A percentile compares a stretch with the other conserved stretches of the same genome.
These are phyloP conservation scores for Penicillium tannophilum DNA, from an alignment of 495 filamentous ascomycete species.

Conservation along the genomic window DNA sequence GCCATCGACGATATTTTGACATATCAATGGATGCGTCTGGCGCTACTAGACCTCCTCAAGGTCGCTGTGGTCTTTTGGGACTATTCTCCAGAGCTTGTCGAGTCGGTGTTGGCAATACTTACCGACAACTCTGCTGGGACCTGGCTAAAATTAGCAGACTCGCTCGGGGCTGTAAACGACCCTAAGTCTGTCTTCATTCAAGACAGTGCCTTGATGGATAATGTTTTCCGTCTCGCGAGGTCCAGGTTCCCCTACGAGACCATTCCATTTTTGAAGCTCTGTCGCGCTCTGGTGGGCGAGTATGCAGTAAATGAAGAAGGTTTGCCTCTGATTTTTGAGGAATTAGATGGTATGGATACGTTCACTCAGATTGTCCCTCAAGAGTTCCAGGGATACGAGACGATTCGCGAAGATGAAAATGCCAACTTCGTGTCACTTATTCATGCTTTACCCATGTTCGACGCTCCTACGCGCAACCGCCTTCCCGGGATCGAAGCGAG, in stretches of 20 bases:
- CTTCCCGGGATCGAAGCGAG: slow-evolving; percentile 21
- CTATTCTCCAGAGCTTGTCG: slow-evolving; percentile 68
- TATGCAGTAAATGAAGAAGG: slow-evolving; percentile 50
- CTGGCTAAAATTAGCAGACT: slow-evolving; percentile 32
- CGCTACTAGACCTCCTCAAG: slow-evolving; percentile 67
- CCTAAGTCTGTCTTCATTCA: slow-evolving; percentile 56
- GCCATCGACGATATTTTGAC: slow-evolving; percentile 44
- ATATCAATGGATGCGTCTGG: slow-evolving; percentile 51
- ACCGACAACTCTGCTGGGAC: slow-evolving; percentile 35
- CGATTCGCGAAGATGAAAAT: slow-evolving; percentile 82
- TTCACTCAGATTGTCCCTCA: slow-evolving; percentile 73
- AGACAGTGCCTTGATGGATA: slow-evolving; percentile 55
- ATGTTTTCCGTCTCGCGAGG: slow-evolving; percentile 62
- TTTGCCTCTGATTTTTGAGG: slow-evolving; percentile 49
- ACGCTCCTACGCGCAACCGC: slow-evolving; percentile 23
- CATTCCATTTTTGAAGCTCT: slow-evolving; percentile 72
- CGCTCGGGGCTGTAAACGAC: slow-evolving; percentile 41
- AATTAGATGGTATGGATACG: slow-evolving; percentile 64
- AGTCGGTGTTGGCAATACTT: slow-evolving; percentile 62
- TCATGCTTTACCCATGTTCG: slow-evolving; percentile 45
- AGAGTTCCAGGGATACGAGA: slow-evolving; percentile 68
- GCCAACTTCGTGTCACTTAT: slow-evolving; percentile 58
- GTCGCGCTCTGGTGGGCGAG: slow-evolving; percentile 52
- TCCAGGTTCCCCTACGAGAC: slow-evolving; percentile 86
- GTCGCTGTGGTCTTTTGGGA: slow-evolving; percentile 56